Conservation (phyloP, 2,329 filamentous ascomycete genomes). For the Verticillium nubilum region DNA sequence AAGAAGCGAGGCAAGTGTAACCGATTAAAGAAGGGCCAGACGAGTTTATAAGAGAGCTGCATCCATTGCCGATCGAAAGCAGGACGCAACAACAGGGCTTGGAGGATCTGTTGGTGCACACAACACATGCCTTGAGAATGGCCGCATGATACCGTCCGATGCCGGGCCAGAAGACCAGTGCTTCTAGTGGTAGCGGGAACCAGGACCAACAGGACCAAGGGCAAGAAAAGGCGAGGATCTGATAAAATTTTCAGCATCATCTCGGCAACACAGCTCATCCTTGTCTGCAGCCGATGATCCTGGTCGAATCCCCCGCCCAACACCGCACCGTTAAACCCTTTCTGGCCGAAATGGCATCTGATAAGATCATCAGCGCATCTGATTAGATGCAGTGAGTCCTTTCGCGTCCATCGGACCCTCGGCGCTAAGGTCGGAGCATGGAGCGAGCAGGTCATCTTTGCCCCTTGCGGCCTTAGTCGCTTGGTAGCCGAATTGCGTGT, state of each 20-base stretch:
- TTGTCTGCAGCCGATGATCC: background rate
- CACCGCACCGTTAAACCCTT: background rate
- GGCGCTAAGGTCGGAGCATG: background rate
- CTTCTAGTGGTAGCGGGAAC: background rate
- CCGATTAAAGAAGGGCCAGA: background rate
- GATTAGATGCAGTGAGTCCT: background rate
- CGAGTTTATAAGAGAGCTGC: background rate
- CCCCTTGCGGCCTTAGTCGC: background rate
- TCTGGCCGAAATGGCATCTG: background rate
- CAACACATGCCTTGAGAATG: background rate
- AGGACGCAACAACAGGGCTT: background rate
- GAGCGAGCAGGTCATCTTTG: background rate
- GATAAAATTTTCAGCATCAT: slow-evolving; percentile 1
- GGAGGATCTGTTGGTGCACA: background rate
- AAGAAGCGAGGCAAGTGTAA: background rate
- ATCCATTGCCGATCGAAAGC: background rate
- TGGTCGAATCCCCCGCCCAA: background rate
- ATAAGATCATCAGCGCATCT: background rate
- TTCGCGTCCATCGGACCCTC: background rate
- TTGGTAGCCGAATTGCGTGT: background rate
- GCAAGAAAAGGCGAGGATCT: background rate
- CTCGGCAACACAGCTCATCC: background rate
- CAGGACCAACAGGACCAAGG: background rate
- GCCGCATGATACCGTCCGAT: background rate
- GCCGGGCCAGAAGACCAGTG: background rate